Evolutionary conservation across 805 yeast genomes (phyloP).

Genomic region (Sugiyamaella americana): DNA sequence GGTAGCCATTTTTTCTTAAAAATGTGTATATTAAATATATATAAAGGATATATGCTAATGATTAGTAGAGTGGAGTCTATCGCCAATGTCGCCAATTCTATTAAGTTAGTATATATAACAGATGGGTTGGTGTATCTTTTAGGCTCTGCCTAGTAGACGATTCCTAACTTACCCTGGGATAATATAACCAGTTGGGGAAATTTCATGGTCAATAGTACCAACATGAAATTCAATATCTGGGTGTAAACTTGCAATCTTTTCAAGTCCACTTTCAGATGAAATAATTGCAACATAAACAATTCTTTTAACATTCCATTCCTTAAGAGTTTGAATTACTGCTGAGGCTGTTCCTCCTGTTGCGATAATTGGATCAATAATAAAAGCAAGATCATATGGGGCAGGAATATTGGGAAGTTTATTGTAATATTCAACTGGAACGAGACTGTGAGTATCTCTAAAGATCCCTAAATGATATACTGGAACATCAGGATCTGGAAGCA

Average conservation of each 20-base stretch:
- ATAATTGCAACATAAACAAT: slow-evolving; percentile 26
- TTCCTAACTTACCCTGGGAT: slow-evolving; percentile 25
- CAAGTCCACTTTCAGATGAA: slow-evolving; percentile 25
- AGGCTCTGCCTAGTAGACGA: neutral
- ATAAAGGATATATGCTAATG: slow-evolving; percentile 3
- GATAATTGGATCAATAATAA: slow-evolving; percentile 31
- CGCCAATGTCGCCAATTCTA: slow-evolving; percentile 31
- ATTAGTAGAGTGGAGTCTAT: slow-evolving; percentile 23
- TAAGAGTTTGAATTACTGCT: slow-evolving; percentile 29
- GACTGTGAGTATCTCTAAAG: slow-evolving; percentile 28
- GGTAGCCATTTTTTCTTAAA: neutral
- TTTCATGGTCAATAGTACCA: slow-evolving; percentile 24
- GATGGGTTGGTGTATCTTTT: too few species aligned
- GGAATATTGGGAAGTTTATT: slow-evolving; percentile 28
- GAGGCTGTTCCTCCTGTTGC: slow-evolving; percentile 34
- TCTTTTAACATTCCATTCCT: slow-evolving; percentile 30
- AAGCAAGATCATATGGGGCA: slow-evolving; percentile 21
- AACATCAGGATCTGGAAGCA: slow-evolving; percentile 26
- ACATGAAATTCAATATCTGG: slow-evolving; percentile 26
- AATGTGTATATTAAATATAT: neutral
- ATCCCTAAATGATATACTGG: slow-evolving; percentile 32
- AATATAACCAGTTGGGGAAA: slow-evolving; percentile 27
- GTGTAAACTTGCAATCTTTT: slow-evolving; percentile 15
- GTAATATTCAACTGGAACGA: slow-evolving; percentile 31
- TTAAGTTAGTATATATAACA: slow-evolving; percentile 1